These are phyloP conservation scores for Spatholobus suberectus DNA, from an alignment of 306 rosid species.

Conservation along the genomic window DNA sequence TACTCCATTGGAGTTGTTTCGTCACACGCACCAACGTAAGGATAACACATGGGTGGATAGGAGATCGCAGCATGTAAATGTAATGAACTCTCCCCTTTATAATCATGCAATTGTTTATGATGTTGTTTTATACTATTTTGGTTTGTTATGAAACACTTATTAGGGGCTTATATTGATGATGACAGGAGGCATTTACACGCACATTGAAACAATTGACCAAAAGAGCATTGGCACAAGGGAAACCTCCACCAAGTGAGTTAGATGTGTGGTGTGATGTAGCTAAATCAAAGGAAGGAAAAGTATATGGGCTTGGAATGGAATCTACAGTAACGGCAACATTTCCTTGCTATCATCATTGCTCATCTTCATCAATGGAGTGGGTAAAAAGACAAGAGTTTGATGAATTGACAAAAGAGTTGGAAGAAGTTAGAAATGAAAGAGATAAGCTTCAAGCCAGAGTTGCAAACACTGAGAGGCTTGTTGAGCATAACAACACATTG, in stretches of 20 bases:
- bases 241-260: background rate
- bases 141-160: background rate
- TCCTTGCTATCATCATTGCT: background rate
- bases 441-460: background rate
- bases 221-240: background rate
- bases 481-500: background rate
- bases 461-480: background rate
- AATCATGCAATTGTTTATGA: background rate
- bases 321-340: background rate
- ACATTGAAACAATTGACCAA: background rate
- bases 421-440: background rate
- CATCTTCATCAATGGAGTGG: background rate
- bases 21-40: background rate
- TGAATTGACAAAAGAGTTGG: background rate
- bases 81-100: background rate
- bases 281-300: background rate
- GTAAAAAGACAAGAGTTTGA: background rate
- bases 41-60: background rate
- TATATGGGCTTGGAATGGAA: background rate
- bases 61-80: background rate
- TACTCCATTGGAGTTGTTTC: background rate
- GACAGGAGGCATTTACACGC: background rate
- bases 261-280: constrained; percentile 14
- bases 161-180: background rate
- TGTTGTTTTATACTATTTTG: background rate